Evolutionary conservation across 495 filamentous ascomycete species (phyloP), one percentile per base, ranked within the genome.

Genomic region (Daldinia loculata): DNA sequence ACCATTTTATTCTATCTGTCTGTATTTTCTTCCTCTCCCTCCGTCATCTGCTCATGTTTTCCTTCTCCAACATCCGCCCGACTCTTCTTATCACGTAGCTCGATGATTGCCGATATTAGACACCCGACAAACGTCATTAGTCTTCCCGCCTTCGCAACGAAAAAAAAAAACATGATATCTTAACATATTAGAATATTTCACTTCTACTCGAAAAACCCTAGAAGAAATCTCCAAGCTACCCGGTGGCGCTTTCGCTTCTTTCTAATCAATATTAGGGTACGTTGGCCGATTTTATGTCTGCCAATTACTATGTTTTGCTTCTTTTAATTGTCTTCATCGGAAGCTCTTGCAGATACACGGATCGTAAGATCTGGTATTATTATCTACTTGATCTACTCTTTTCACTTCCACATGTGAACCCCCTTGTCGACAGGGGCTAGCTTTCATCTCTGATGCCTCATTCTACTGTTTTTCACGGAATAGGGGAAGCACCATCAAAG

Each of bases 321-420:
- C 36, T 57, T 7, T 24, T 36, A 22, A 63, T 67, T 63, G 36
- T 63, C 55, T 55, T 66, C 58, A 66, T 63, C 52, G 36, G 32
- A 59, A 30, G 51, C 32, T 52, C 11, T 15, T 27, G 12, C 57
- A 43, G 41, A 56, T 41, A 11, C 27, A 26, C 30, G 26, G 34
- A 34, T 50, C 19, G 43, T 14, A 14, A 67, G 32, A 58, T 45
- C 57, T 43, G 29, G 55, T 17, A 17, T 59, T 9, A 19, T 50
- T 38, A 56, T 59, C 22, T 56, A 73, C 43, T 51, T 36, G 70
- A 73, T 73, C 70, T 69, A 29, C 70, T 63, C 62, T 57, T 32
- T 73, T 60, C 59, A 66, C 62, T 73, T 53, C 70, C 70, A 51
- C 38, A 62, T 66, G n/a, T 39, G 61, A 57, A 39, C 22, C 61